A percentile compares a stretch with the other conserved stretches of the same genome.
phyloP scores from a whole-genome alignment of 345 rosid species.

The Euphorbia peplus region DNA sequence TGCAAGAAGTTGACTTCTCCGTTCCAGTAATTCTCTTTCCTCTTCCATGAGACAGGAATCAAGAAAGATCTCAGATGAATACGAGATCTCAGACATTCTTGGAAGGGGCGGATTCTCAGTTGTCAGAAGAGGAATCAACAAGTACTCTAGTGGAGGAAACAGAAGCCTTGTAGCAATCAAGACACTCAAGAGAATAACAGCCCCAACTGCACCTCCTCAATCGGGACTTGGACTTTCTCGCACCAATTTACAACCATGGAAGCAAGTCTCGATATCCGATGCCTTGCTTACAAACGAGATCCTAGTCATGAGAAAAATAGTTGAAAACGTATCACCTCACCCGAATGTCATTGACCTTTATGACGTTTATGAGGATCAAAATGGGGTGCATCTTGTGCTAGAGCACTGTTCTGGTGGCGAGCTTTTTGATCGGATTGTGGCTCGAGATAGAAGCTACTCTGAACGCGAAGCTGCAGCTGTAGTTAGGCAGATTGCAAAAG shows the following conservation, averaged over 20 bases:
- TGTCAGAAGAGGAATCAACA: slow-evolving; percentile 48
- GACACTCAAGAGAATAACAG: slow-evolving; percentile 43
- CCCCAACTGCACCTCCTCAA: slow-evolving; percentile 14
- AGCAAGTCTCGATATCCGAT: slow-evolving; percentile 52
- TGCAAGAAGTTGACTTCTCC: no score
- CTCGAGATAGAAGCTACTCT: slow-evolving; percentile 30
- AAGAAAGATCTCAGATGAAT: slow-evolving; percentile 45
- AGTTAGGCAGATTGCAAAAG: slow-evolving; percentile 52
- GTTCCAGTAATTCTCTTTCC: no score
- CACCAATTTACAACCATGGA: slow-evolving; percentile 29
- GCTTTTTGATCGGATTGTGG: slow-evolving; percentile 56
- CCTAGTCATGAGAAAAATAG: slow-evolving; percentile 57
- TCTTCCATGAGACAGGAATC: slow-evolving; percentile 55
- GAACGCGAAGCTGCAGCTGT: slow-evolving; percentile 52
- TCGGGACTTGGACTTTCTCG: slow-evolving; percentile 18
- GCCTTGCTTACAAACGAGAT: slow-evolving; percentile 62
- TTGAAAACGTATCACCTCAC: slow-evolving; percentile 61
- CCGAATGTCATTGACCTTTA: slow-evolving; percentile 57
- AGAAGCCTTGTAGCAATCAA: slow-evolving; percentile 44
- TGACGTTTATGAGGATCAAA: slow-evolving; percentile 60
- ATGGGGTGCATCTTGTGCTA: slow-evolving; percentile 55
- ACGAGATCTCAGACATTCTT: slow-evolving; percentile 45
- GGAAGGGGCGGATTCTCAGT: slow-evolving; percentile 72
- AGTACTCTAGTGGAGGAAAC: slow-evolving; percentile 10
- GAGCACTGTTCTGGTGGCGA: slow-evolving; percentile 67